Evolutionary conservation across 768 basidiomycete species (phyloP), one percentile per base, ranked within the genome.

Genomic region (Tylopilus intermedius): DNA sequence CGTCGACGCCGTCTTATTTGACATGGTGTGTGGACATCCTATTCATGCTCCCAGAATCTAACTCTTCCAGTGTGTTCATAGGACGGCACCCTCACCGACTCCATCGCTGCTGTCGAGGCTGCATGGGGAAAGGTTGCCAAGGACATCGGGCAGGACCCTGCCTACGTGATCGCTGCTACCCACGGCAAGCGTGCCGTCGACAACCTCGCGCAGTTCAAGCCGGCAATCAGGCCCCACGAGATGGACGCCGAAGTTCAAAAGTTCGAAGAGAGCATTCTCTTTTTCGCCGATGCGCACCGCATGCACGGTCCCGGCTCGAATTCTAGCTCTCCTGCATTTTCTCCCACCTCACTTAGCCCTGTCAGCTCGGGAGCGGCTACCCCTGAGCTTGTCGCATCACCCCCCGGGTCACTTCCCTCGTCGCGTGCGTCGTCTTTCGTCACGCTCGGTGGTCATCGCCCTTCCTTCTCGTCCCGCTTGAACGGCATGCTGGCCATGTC

Each of bases 131-230:
- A 80, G 61, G 84, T 88, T 41, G 86, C 86, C 2, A 71, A 71
- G 47, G 84, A 87, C 64, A 78, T 88, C 47, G 83, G 83, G 49
- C 77, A 80, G 67, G 83, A 85, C 67, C 82, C 83, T 7, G 74
- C 76, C 51, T 74, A 79, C 51, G 83, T 86, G 56, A 85, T 88
- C 62, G 82, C 80, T 9, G 82, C 83, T 37, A 88, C 86, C n/a
- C 86, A 89, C 66, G 86, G 86, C 62, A 83, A 86, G 63, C 82
- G 86, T 55, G 87, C 86, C 10, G 74, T 85, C 62, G 86, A 88
- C 72, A 89, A 88, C 69, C 79, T 88, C 57, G 66, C 76, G 4
- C 72, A 76, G 45, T 82, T 82, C 73, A 82, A 79, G 61, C 82
- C 83, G 0, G 65, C 75, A 30, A 78, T 84, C 59, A 72, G 74